A percentile compares a stretch with the other conserved stretches of the same genome.
These are phyloP conservation scores for Maudiozyma saulgeensis DNA, from an alignment of 805 yeast species.

Conservation along the genomic window DNA sequence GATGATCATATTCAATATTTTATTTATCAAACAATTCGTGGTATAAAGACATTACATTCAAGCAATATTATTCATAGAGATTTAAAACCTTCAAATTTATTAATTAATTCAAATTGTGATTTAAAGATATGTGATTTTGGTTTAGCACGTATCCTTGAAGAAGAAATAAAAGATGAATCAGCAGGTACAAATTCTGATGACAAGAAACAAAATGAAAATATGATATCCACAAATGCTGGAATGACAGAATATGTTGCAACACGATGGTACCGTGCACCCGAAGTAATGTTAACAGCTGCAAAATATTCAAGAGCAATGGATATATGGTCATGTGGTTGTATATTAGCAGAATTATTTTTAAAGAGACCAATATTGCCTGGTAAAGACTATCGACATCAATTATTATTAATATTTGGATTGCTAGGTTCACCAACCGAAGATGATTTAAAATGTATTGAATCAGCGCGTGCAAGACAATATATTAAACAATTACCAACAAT, in stretches of 20 bases:
- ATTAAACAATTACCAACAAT: constrained; percentile 68
- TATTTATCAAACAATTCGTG: constrained; percentile 82
- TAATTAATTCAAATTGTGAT: constrained; percentile 87
- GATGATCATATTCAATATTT: constrained; percentile 95
- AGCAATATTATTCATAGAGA: constrained; percentile 95
- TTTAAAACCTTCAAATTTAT: constrained; percentile 78
- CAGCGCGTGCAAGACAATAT: constrained; percentile 81
- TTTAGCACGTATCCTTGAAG: constrained; percentile 46
- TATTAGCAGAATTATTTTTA: constrained; percentile 78
- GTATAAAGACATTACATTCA: constrained; percentile 80
- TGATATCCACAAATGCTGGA: constrained; percentile 6
- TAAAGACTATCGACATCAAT: constrained; percentile 83
- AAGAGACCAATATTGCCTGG: constrained; percentile 92
- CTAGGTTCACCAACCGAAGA: constrained; percentile 83
- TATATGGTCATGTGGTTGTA: constrained; percentile 95
- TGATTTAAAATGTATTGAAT: constrained; percentile 64
- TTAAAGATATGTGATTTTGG: constrained; percentile 93
- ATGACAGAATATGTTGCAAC: constrained; percentile 98
- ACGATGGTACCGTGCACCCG: constrained; percentile 96
- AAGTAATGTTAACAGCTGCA: constrained; percentile 89
- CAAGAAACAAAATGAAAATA: constrained; percentile 10
- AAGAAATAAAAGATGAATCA: constrained; percentile 8
- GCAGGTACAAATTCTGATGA: not conserved
- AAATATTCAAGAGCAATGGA: constrained; percentile 92
- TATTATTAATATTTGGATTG: constrained; percentile 73